Percentiles rank a stretch among this genome's conserved stretches.
phyloP scores from a whole-genome alignment of 192 early-diverging fungal species.

The Jimgerdemannia flammicorona region DNA sequence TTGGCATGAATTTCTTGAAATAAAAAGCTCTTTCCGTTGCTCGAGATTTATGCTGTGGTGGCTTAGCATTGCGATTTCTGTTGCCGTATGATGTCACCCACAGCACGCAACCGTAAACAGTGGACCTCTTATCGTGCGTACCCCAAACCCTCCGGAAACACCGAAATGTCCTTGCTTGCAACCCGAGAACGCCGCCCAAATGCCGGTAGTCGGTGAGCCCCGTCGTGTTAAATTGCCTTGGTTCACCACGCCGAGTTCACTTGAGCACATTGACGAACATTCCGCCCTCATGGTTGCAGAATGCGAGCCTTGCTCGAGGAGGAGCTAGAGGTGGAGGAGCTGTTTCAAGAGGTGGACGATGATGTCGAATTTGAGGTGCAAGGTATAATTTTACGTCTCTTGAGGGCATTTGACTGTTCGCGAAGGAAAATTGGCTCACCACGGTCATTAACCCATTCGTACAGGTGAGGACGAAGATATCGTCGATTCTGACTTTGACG shows the following conservation, averaged over 20 bases:
- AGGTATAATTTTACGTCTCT: constrained; percentile 6
- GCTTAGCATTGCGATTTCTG: too few species aligned
- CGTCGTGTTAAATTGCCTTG: too few species aligned
- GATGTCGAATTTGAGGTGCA: constrained; percentile 44
- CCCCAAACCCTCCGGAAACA: too few species aligned
- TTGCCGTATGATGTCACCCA: neutral
- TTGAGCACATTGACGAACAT: too few species aligned
- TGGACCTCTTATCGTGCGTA: neutral
- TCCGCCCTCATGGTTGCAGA: constrained; percentile 15
- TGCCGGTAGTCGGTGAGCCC: constrained; percentile 40
- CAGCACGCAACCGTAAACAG: neutral
- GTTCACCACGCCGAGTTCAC: too few species aligned
- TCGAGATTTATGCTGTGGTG: too few species aligned
- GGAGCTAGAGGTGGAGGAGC: constrained; percentile 51
- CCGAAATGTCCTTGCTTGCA: constrained; percentile 27
- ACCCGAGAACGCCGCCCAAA: constrained; percentile 37
- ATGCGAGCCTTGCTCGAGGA: constrained; percentile 44
- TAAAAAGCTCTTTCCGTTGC: too few species aligned
- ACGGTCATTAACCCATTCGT: neutral
- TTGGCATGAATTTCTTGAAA: too few species aligned
- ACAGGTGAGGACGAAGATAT: constrained; percentile 41
- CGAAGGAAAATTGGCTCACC: too few species aligned
- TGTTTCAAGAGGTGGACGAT: constrained; percentile 46
- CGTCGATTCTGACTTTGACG: constrained; percentile 54
- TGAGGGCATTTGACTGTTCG: too few species aligned